Conservation (phyloP, 1,139 yeast genomes). For the Magnusiomyces tetraspermus region DNA sequence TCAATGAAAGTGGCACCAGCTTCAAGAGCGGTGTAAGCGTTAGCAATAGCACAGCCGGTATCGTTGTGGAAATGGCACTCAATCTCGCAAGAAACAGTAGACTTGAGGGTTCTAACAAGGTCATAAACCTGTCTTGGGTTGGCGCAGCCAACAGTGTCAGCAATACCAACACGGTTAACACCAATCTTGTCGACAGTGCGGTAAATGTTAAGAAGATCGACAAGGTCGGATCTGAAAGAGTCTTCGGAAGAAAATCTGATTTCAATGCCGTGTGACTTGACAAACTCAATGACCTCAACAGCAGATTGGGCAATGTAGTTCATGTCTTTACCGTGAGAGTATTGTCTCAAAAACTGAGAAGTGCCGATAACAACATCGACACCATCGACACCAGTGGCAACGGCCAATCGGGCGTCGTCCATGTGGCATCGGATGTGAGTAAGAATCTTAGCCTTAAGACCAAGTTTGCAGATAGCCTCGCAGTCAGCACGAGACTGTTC, state of each 20-base stretch:
- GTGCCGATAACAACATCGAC: constrained; percentile 98
- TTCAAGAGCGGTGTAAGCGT: constrained; percentile 95
- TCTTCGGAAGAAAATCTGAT: constrained; percentile 96
- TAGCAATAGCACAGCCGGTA: constrained; percentile 98
- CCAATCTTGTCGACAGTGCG: constrained; percentile 97
- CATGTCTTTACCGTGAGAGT: constrained; percentile 98
- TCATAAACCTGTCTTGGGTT: constrained; percentile 98
- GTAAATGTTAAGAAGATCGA: constrained; percentile 88
- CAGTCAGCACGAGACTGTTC: constrained; percentile 91
- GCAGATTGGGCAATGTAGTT: constrained; percentile 95
- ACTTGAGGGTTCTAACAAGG: constrained; percentile 83
- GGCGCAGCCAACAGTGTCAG: constrained; percentile 98
- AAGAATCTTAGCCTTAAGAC: constrained; percentile 87
- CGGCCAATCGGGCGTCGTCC: constrained; percentile 98
- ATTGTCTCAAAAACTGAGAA: constrained; percentile 87
- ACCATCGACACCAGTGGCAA: constrained; percentile 97
- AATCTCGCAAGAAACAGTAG: constrained; percentile 92
- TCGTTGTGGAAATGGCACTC: constrained; percentile 99
- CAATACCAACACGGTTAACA: constrained; percentile 97
- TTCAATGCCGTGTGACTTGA: constrained; percentile 94
- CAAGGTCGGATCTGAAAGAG: constrained; percentile 94
- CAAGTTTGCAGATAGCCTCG: constrained; percentile 96
- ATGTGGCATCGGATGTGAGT: constrained; percentile 93
- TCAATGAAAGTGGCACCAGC: constrained; percentile 96
- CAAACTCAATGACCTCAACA: constrained; percentile 92